A percentile compares a stretch with the other conserved stretches of the same genome.
Conservation (phyloP, 2,329 filamentous ascomycete genomes). For the Mycosphaerelloides madeirae region DNA sequence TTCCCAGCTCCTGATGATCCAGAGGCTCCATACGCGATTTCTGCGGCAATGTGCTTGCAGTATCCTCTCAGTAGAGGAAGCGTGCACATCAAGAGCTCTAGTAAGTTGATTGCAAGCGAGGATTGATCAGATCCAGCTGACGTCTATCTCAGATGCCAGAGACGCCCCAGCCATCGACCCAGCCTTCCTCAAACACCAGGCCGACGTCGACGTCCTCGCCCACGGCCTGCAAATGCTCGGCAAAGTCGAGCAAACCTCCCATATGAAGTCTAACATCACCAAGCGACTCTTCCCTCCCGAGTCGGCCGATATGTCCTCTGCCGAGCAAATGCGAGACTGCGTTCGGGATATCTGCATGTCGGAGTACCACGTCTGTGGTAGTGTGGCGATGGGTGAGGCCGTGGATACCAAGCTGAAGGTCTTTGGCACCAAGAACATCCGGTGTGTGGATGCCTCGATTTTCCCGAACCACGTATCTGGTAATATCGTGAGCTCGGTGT, state of each 20-base stretch:
- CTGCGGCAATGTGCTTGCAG: conserved; percentile 27
- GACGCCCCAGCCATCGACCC: conserved; percentile 25
- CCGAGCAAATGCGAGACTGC: conserved; percentile 23
- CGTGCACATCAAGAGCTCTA: conserved; percentile 29
- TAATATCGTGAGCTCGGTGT: conserved; percentile 28
- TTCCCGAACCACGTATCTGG: conserved; percentile 31
- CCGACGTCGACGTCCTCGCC: conserved; percentile 41
- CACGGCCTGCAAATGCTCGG: conserved; percentile 36
- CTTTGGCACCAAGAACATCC: conserved; percentile 34
- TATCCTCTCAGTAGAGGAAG: conserved; percentile 31
- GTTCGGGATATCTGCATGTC: conserved; percentile 24
- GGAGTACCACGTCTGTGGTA: conserved; percentile 38
- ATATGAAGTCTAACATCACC: conserved; percentile 40
- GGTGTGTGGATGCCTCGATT: conserved; percentile 35
- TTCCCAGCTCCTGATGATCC: conserved; percentile 23
- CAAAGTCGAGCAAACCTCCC: conserved; percentile 40
- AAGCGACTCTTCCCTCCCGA: conserved; percentile 31
- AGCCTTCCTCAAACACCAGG: conserved; percentile 38
- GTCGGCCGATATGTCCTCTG: conserved; percentile 21
- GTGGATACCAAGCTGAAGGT: conserved; percentile 36
- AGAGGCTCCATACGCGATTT: conserved; percentile 22
- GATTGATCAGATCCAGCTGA: conserved; percentile 17
- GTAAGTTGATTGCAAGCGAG: conserved; percentile 12
- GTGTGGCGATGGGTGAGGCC: conserved; percentile 40
- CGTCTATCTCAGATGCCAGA: conserved; percentile 15